Base-by-base conservation (phyloP, 345 rosid species). In the Murraya paniculata region DNA sequence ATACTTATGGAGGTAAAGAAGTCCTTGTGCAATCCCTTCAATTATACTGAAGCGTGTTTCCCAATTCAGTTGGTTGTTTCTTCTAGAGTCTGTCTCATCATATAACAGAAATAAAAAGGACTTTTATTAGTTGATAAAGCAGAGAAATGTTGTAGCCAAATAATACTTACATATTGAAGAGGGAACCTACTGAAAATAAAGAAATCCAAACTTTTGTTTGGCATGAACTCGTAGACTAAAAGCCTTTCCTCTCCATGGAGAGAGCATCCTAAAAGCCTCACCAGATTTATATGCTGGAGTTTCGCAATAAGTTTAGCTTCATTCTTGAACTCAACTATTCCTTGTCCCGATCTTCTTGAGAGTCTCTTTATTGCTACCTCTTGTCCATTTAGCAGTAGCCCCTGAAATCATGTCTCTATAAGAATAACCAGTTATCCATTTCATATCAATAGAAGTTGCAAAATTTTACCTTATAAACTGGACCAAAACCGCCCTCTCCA, bases 11-110 rank as follows among this genome's bases (percentile, higher is more conserved):
- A 75, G 71, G 13, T 75, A 75, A 75, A 64, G 41, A 7, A 75
- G 71, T 25, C 78, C 78, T 41, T 74, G 77, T 3, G 77, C 68
- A 6, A 74, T 74, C 57, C 69, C 77, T 61, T 74, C 77, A 41
- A 74, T 61, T 30, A 74, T 62, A 33, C 18, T 62, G 8, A 74
- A 27, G 1, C 69, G 70, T 27, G 31, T 64, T 24, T 30, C n/a
- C 78, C 78, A 75, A 50, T 75, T 22, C 35, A 68, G 27, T 50
- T 9, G 13, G 11, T 5, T 68, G 19, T 39, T 39, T 39, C 45
- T 38, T 0, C 11, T 19, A 33, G 69, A 38, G 36, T 65, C 69
- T 35, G 45, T 35, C 41, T 33, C 69, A 21, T 53, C 7, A 30
- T 9, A 30, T 6, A 30, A 28, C 38, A 30, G 38, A 14, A 64